Evolutionary conservation across 2,329 filamentous ascomycete species (phyloP), one percentile per base, ranked within the genome.

Genomic region (Aspergillus arachidicola): DNA sequence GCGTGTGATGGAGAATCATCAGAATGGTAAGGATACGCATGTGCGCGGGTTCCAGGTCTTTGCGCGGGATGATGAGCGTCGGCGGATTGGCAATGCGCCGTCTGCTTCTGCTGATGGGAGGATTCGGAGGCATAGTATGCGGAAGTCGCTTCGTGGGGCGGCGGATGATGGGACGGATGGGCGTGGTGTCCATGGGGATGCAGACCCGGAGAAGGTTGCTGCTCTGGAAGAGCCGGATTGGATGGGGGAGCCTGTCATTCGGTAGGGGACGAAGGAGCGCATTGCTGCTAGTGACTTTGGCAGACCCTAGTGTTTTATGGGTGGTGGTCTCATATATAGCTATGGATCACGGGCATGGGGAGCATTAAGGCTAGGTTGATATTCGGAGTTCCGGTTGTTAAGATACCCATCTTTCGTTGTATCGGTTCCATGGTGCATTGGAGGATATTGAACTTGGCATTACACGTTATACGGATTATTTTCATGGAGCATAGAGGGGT

Each of bases 1-100:
- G 73, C 89, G 91, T 69, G 90, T 99, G 56, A 86, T 94, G 58
- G 95, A 98, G 80, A 99, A 99, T 74, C 95, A 99, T 77, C 95
- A 99, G 80, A 99, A 99, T 76, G 95, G 95, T 67, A 99, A 99
- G 77, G 95, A 99, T 76, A 99, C 95, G n/a, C 95, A 99, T 82
- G 86, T 99, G 28, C 86, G 95, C 19, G 94, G 93, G 2, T 86
- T 99, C 77, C 96, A 97, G 80, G 90, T 98, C 11, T 99, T 89
- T 72, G 85, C 87, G 16, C 75, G 73, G 34, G 81, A 84, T 64
- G 79, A 82, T 55, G 74, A 69, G 51, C 73, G 76, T 0, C 72
- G 73, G 4, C 71, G 73, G 3, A 66, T 73, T 45, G 70, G 65
- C 9, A 69, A 69, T 66, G 76, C 67, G 43, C 75, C 75, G 16